Evolutionary conservation across 2,329 filamentous ascomycete species (phyloP), one percentile per base, ranked within the genome.

Genomic region (Diplodia intermedia): DNA sequence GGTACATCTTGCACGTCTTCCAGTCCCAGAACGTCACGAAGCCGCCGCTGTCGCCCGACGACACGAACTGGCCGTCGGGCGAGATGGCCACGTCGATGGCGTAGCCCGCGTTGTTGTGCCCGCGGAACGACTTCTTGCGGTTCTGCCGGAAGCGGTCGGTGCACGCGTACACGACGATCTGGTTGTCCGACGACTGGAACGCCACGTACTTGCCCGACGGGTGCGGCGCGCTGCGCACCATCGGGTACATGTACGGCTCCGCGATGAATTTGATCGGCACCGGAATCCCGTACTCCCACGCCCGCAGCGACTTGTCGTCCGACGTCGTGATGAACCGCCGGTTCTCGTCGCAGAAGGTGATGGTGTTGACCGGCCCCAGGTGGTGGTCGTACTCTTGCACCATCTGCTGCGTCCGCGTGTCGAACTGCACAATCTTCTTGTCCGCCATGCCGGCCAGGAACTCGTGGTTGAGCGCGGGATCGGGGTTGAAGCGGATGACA

Each of bases 1-100:
- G 93, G 81, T 93, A 97, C 93, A 99, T 94, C 82, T 97, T 98
- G 79, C 94, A 97, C 49, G 93, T 97, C 87, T 99, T 99, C 92
- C 94, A 99, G 80, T 98, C 95, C 93, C 94, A 99, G 82, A 98
- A 97, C 80, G 92, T 97, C 57, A 97, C 89, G 75, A 88, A 97
- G 43, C 96, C 95, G 18, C 88, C 93, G 63, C 89, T 92, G 79
- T 99, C 95, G 70, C 95, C 95, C 20, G 88, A 91, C 23, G 89
- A 90, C 66, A 99, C 84, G 78, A 97, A 97, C 76, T 97, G 93
- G 0, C 95, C 95, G 77, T 98, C 95, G 0, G 94, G 92, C 74
- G 89, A 93, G 76, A 96, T 91, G 65, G 91, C 89, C 62, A 99
- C 86, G 75, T 97, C 95, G 70, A 98, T 93, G 2, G 91, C 94